These are phyloP conservation scores for Lodderomyces oxycetoniae DNA, from an alignment of 1,139 yeast species.

Conservation along the genomic window DNA sequence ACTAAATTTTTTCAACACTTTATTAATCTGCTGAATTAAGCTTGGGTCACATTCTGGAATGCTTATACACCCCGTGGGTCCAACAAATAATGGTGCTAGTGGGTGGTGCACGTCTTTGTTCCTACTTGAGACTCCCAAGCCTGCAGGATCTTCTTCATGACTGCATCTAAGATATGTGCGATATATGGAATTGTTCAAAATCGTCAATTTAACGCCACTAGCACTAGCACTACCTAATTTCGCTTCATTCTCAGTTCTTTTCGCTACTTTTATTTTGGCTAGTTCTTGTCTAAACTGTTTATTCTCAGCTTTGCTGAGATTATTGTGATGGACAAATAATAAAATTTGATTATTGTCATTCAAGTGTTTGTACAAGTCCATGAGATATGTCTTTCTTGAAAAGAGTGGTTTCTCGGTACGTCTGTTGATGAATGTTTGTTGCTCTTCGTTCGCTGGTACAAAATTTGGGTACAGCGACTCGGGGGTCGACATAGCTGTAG, in stretches of 20 bases:
- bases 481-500: constrained; percentile 1
- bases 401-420: constrained; percentile 48
- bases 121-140: constrained; percentile 46
- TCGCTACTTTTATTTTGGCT: constrained; percentile 20
- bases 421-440: constrained; percentile 19
- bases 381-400: constrained; percentile 77
- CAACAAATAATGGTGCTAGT: constrained; percentile 61
- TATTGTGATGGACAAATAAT: constrained; percentile 79
- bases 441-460: constrained; percentile 9
- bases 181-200: constrained; percentile 58
- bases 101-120: constrained; percentile 55
- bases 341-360: constrained; percentile 66
- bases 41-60: constrained; percentile 69
- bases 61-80: constrained; percentile 83
- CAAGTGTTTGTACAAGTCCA: constrained; percentile 72
- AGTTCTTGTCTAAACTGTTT: constrained; percentile 58
- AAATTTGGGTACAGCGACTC: constrained; percentile 2
- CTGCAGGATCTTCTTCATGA: constrained; percentile 70
- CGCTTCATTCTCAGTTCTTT: not conserved
- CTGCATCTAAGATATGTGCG: constrained; percentile 72
- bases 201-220: constrained; percentile 64
- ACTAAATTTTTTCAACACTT: constrained; percentile 55
- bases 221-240: too few relatives aligned
- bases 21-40: constrained; percentile 57
- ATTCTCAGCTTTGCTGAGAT: constrained; percentile 67